These are phyloP conservation scores for Nigrograna mackinnonii DNA, from an alignment of 2,329 filamentous ascomycete genomes.

Conservation along the genomic window DNA sequence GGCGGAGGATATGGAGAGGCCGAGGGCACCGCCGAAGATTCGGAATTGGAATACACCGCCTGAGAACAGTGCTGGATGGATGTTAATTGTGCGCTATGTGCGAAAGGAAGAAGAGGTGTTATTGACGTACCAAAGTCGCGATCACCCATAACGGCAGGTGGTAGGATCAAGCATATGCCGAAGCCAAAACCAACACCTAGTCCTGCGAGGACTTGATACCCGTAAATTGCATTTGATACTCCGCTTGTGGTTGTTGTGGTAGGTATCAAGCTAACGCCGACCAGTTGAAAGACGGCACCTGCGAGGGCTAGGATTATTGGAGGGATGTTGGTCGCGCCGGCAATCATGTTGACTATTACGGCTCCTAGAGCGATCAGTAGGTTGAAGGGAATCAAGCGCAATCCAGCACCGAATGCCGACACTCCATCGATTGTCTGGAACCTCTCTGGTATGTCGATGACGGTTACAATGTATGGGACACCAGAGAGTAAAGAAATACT, in stretches of 20 bases:
- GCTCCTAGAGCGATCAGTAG: no score
- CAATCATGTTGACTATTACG: no score
- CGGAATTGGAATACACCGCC: no score
- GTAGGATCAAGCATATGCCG: no score
- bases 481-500: neutral
- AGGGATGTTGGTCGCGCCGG: constrained; percentile 5
- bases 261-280: constrained; percentile 1
- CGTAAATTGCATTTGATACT: constrained; percentile 6
- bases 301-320: constrained; percentile 2
- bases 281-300: constrained; percentile 3
- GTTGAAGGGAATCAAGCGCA: neutral
- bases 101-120: no score
- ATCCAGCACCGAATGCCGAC: neutral
- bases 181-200: no score
- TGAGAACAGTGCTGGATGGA: no score
- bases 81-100: no score
- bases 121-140: no score
- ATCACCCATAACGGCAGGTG: no score
- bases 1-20: no score
- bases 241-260: neutral
- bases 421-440: neutral
- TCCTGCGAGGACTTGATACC: constrained; percentile 7
- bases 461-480: neutral
- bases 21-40: no score
- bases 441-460: neutral